A percentile compares a stretch with the other conserved stretches of the same genome.
phyloP scores from a whole-genome alignment of 73 alveolate species.

The Symbiodinium natans region DNA sequence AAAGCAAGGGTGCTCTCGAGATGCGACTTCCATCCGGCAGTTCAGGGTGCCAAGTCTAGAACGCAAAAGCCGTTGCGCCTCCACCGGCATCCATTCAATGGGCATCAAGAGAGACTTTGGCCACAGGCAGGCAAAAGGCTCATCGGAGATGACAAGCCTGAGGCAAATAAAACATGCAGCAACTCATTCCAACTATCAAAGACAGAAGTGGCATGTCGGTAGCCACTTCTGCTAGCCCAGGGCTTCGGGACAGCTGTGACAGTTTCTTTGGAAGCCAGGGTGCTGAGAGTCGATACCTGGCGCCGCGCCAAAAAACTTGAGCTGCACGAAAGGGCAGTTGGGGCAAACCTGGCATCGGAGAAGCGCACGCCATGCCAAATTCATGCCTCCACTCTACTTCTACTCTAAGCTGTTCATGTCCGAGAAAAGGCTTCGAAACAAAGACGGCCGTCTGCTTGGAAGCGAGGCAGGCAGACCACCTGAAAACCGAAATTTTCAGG shows the following conservation, averaged over 20 bases:
- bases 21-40: too few relatives aligned
- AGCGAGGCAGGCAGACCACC: neutral
- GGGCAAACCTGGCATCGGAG: neutral
- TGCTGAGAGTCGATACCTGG: neutral
- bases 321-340: neutral
- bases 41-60: too few relatives aligned
- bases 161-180: too few relatives aligned
- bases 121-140: neutral
- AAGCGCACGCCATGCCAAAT: too few relatives aligned
- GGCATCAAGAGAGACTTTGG: conserved; percentile 1
- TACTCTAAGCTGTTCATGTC: too few relatives aligned
- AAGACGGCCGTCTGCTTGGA: neutral
- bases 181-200: too few relatives aligned
- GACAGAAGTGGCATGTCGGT: too few relatives aligned
- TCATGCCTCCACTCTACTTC: too few relatives aligned
- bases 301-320: neutral
- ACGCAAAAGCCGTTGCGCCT: too few relatives aligned
- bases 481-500: neutral
- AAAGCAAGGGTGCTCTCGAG: too few relatives aligned
- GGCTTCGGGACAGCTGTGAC: neutral
- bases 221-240: too few relatives aligned
- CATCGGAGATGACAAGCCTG: conserved; percentile 6
- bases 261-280: neutral
- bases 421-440: too few relatives aligned
- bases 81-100: neutral